Conservation (phyloP, 148 eudicot genomes). For the Chenopodium quinoa region DNA sequence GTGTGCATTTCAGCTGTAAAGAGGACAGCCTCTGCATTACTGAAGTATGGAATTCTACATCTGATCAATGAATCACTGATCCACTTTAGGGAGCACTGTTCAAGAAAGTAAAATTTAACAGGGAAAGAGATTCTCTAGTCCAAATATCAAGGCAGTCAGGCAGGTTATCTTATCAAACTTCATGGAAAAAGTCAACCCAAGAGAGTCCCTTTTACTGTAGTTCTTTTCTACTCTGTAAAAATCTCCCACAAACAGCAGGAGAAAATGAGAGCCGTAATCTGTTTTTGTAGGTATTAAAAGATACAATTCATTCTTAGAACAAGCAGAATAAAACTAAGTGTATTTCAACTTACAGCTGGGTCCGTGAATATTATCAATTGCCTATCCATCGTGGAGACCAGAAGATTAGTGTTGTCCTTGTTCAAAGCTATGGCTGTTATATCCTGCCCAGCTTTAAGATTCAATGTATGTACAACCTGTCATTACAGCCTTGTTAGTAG, state of each 20-base stretch:
- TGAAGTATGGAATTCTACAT: neutral
- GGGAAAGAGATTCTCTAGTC: neutral
- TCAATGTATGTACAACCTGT: conserved; percentile 71
- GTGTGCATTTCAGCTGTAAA: neutral
- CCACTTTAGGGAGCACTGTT: neutral
- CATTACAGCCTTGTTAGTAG: conserved; percentile 26
- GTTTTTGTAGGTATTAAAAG: too few species aligned
- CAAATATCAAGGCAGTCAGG: neutral
- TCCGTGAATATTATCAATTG: conserved; percentile 87
- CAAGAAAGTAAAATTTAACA: neutral
- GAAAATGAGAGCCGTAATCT: neutral
- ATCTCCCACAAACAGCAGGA: neutral
- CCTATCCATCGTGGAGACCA: conserved; percentile 82
- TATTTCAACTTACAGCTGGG: conserved; percentile 73
- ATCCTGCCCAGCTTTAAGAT: conserved; percentile 78
- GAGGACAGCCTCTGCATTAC: neutral
- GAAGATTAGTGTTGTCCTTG: conserved; percentile 84
- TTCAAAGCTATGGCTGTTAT: conserved; percentile 79
- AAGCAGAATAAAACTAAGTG: neutral
- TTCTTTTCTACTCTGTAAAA: too few species aligned
- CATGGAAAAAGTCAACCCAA: neutral
- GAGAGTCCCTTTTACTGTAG: too few species aligned
- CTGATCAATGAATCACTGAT: neutral
- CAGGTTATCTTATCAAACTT: neutral
- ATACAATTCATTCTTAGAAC: neutral